Conservation (phyloP, 78 protist species). For the Bigelowiella natans region DNA sequence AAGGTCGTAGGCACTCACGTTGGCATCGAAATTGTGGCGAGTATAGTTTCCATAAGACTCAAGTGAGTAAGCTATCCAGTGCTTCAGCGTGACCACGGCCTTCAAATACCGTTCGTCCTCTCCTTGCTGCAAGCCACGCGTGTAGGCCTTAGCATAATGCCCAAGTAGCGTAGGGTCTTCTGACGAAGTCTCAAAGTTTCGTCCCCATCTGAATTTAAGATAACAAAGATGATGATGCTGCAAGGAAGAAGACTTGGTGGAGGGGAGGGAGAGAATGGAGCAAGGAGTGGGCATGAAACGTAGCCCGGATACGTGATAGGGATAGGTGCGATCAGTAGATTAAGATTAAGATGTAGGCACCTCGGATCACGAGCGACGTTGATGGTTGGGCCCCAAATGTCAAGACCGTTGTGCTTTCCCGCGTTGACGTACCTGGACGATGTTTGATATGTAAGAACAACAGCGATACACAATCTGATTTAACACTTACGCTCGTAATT, state of each 20-base stretch:
- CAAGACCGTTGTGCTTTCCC: not conserved
- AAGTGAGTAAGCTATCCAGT: not conserved
- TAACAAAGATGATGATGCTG: not conserved
- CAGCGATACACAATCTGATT: not conserved
- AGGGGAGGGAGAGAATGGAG: no score
- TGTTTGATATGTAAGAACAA: not conserved
- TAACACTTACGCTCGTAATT: not conserved
- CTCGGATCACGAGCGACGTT: not conserved
- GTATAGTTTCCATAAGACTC: not conserved
- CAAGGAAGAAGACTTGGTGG: no score
- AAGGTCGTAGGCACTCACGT: not conserved
- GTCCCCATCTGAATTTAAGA: not conserved
- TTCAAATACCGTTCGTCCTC: not conserved
- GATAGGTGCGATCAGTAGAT: not conserved
- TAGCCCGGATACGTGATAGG: not conserved
- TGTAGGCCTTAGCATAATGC: not conserved
- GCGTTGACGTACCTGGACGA: not conserved
- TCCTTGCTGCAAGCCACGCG: not conserved
- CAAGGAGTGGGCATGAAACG: no score
- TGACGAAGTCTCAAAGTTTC: not conserved
- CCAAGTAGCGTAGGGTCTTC: not conserved
- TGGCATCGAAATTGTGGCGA: not conserved
- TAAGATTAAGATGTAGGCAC: not conserved
- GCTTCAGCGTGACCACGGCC: not conserved
- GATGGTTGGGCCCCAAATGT: not conserved